Percentiles rank a stretch among this genome's conserved stretches.
These are phyloP conservation scores for Apodospora peruviana DNA, from an alignment of 495 filamentous ascomycete species.

Conservation along the genomic window DNA sequence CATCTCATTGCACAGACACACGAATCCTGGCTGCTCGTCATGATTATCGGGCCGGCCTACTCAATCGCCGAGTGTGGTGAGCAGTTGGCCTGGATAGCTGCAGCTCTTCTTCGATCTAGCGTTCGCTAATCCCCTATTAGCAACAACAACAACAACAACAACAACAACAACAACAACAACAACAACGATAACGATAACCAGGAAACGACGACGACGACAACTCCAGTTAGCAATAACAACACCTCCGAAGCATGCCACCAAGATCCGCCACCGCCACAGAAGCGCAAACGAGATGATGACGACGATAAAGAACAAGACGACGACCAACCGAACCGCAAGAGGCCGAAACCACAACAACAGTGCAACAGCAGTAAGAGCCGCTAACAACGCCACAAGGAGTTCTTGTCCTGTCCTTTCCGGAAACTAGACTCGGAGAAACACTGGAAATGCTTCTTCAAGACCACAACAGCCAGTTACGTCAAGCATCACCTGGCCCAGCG, in stretches of 20 bases:
- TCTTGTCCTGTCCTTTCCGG: constrained; percentile 16
- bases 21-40: not conserved
- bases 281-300: not conserved
- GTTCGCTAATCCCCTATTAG: not conserved
- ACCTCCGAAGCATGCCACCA: too few species aligned
- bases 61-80: constrained; percentile 1
- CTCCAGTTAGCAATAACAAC: too few species aligned
- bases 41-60: not conserved
- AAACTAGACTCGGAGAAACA: constrained; percentile 13
- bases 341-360: not conserved
- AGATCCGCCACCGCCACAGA: not conserved
- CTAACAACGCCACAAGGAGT: not conserved
- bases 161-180: not conserved
- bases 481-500: constrained; percentile 15
- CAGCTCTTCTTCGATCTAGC: not conserved
- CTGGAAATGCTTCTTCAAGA: constrained; percentile 10
- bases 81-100: constrained; percentile 1
- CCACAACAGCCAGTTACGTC: constrained; percentile 10
- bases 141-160: not conserved
- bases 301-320: not conserved
- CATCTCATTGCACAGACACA: not conserved
- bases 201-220: too few species aligned
- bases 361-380: not conserved
- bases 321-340: not conserved
- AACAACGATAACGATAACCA: too few species aligned